Percentiles rank a stretch among this genome's conserved stretches.
Conservation (phyloP, 1,139 yeast genomes). For the Pneumocystis murina region DNA sequence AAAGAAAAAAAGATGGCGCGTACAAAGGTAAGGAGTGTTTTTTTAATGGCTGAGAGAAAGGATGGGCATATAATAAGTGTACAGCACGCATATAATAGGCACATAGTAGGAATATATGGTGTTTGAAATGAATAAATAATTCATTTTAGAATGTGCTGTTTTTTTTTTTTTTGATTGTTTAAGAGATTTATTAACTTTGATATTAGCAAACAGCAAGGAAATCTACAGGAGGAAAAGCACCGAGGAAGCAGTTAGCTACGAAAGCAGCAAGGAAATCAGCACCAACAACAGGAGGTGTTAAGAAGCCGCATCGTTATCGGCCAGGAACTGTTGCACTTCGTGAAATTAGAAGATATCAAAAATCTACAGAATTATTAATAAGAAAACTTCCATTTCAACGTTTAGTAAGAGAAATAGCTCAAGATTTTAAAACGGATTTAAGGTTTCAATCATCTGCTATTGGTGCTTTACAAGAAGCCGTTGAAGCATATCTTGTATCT, state of each 20-base stretch:
- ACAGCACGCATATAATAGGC: too few relatives aligned
- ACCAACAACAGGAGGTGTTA: constrained; percentile 87
- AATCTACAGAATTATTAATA: constrained; percentile 88
- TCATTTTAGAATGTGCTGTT: too few relatives aligned
- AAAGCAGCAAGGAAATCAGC: constrained; percentile 99
- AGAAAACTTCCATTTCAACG: constrained; percentile 98
- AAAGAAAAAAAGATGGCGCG: background rate
- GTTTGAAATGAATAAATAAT: background rate
- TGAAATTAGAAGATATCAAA: constrained; percentile 98
- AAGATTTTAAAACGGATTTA: constrained; percentile 94
- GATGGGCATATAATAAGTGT: background rate
- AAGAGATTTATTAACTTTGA: background rate
- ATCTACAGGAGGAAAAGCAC: constrained; percentile 99
- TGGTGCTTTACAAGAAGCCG: constrained; percentile 98
- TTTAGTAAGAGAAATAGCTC: constrained; percentile 95
- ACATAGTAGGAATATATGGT: background rate
- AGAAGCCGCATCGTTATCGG: constrained; percentile 99
- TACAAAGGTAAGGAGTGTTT: background rate
- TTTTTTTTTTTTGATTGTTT: background rate
- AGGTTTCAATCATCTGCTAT: constrained; percentile 98
- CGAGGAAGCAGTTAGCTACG: constrained; percentile 97
- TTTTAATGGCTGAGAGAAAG: background rate
- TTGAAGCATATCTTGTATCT: constrained; percentile 88
- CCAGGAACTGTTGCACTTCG: constrained; percentile 99
- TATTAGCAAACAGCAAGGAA: constrained; percentile 96